Conservation (phyloP, 805 yeast genomes). For the Saturnispora sekii region DNA sequence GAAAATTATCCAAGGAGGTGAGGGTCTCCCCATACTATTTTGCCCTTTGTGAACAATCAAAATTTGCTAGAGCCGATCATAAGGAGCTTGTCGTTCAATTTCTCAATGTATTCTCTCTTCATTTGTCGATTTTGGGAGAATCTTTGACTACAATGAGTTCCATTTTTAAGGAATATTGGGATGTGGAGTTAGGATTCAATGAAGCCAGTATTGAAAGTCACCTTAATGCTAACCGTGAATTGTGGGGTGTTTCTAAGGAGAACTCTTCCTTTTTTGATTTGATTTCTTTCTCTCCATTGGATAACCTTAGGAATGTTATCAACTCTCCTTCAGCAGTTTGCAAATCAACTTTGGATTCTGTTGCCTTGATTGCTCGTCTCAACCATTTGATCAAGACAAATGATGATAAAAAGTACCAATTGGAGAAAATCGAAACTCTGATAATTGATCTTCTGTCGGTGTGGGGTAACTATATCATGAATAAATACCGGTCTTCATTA, state of each 20-base stretch:
- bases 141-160: slow-evolving; percentile 24
- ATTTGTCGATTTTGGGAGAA: slow-evolving; percentile 51
- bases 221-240: not conserved
- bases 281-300: slow-evolving; percentile 25
- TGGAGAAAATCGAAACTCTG: slow-evolving; percentile 19
- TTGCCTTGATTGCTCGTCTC: slow-evolving; percentile 35
- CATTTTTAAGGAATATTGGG: slow-evolving; percentile 13
- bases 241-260: slow-evolving; percentile 6
- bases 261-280: slow-evolving; percentile 27
- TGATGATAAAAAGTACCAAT: slow-evolving; percentile 8
- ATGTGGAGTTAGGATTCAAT: slow-evolving; percentile 7
- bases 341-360: slow-evolving; percentile 37
- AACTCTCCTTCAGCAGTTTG: slow-evolving; percentile 29
- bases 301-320: slow-evolving; percentile 17
- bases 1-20: slow-evolving; percentile 1
- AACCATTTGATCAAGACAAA: slow-evolving; percentile 23
- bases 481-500: slow-evolving; percentile 8
- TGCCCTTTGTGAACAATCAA: slow-evolving; percentile 60
- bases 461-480: slow-evolving; percentile 33
- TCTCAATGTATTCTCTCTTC: slow-evolving; percentile 40
- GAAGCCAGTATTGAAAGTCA: slow-evolving; percentile 10
- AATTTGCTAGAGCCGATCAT: slow-evolving; percentile 33
- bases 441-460: slow-evolving; percentile 33
- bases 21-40: slow-evolving; percentile 44
- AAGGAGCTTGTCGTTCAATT: slow-evolving; percentile 30